Percentiles rank a stretch among this genome's conserved stretches.
These are phyloP conservation scores for Termitomyces sp. DNA, from an alignment of 768 basidiomycete species.

Conservation along the genomic window DNA sequence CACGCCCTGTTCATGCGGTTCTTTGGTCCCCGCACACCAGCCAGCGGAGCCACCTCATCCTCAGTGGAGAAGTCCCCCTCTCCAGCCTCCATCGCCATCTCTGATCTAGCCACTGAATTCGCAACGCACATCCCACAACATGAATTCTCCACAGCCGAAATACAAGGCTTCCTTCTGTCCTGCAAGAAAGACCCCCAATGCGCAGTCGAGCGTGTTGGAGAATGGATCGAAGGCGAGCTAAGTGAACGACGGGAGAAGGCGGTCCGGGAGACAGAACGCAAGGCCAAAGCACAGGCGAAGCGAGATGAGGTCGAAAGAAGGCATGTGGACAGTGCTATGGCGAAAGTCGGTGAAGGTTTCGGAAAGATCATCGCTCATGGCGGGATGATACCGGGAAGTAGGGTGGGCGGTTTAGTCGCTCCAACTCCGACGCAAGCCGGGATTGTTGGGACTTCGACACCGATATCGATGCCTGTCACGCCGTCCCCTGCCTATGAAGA, in stretches of 20 bases:
- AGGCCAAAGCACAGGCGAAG: conserved; percentile 19
- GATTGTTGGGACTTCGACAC: not conserved
- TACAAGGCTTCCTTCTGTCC: conserved; percentile 52
- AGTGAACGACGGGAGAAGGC: conserved; percentile 26
- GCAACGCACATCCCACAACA: conserved; percentile 34
- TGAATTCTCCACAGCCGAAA: conserved; percentile 52
- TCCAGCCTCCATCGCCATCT: conserved; percentile 14
- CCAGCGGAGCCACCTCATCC: not conserved
- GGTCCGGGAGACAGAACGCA: conserved; percentile 26
- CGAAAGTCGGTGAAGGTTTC: conserved; percentile 7
- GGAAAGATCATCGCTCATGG: conserved; percentile 3
- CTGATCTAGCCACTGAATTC: conserved; percentile 35
- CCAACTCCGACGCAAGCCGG: not conserved
- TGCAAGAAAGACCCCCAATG: conserved; percentile 33
- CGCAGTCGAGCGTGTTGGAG: conserved; percentile 25
- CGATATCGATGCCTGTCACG: conserved; percentile 1
- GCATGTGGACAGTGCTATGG: conserved; percentile 20
- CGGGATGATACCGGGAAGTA: conserved; percentile 1
- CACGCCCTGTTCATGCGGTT: conserved; percentile 43
- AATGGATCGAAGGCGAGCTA: conserved; percentile 39
- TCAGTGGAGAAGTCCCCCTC: conserved; percentile 3
- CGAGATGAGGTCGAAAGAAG: conserved; percentile 18
- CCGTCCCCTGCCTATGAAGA: conserved; percentile 15
- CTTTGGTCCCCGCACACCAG: conserved; percentile 23
- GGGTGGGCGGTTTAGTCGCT: not conserved